Base-by-base conservation (phyloP, 495 filamentous ascomycete genomes). In the Aspergillus steynii region DNA sequence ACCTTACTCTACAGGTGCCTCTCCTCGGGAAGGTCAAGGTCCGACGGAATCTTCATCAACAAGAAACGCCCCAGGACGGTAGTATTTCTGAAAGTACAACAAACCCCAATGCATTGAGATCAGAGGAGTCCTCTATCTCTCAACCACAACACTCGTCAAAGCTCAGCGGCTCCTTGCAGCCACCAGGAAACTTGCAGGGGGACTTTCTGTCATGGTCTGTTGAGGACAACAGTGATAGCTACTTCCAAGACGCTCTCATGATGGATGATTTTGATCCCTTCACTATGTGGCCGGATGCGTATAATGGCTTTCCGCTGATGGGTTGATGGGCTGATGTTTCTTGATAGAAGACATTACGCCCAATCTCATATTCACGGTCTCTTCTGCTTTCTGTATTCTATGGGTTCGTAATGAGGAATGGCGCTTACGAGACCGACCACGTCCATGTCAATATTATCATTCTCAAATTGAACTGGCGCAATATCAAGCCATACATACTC, bases 21-120 rank as follows among this genome's bases (percentile, higher is more conserved):
- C 61, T 72, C 3, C 27, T 72, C 2, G 70, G 70, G 7, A 67
- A 65, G 29, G 61, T 72, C 0, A 65, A 70, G 28, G 57, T 72
- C 54, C 62, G 59, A 31, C 70, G 68, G 5, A 72, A 72, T 20
- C 3, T 53, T 8, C 54, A 47, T 10, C 6, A 47, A 28, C 2
- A 25, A 0, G 47, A 58, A 10, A 4, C 34, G 5, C 4, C 53
- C 4, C 31, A 10, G 1, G 15, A 26, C n/a, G 26, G 46, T 14
- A 46, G 4, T 15, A 3, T 60, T 52, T 20, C 20, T 29, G 15
- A 8, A 10, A 6, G 10, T 42, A 0, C 12, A 57, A n/a, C 5
- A 1, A 0, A 5, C 12, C 0, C 8, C 28, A n/a, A 50, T 29
- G 9, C 20, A 2, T 5, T 3, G 8, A 7, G 12, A 2, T n/a